A percentile compares a stretch with the other conserved stretches of the same genome.
These are phyloP conservation scores for Suhomyces kilbournensis DNA, from an alignment of 805 yeast genomes.

Conservation along the genomic window DNA sequence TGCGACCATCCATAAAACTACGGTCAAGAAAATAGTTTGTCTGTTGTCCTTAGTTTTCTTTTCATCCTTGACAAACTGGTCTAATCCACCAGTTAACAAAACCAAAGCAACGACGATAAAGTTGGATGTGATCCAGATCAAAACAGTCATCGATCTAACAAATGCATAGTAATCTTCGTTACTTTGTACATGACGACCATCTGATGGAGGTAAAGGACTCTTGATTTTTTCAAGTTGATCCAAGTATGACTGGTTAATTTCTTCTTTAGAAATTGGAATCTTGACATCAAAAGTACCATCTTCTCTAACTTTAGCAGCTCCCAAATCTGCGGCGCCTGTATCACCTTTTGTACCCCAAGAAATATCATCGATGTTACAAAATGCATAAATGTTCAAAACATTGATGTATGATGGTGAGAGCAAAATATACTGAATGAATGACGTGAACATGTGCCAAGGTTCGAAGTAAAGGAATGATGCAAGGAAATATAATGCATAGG, in stretches of 20 bases:
- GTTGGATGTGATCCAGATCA: slow-evolving; percentile 45
- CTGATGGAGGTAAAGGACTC: slow-evolving; percentile 36
- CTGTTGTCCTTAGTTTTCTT: slow-evolving; percentile 14
- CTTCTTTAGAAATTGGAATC: slow-evolving; percentile 46
- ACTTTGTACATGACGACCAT: slow-evolving; percentile 22
- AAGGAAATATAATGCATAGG: slow-evolving; percentile 59
- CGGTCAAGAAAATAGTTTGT: slow-evolving; percentile 45
- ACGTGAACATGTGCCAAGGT: slow-evolving; percentile 65
- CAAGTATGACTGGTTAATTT: slow-evolving; percentile 52
- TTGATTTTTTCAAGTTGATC: slow-evolving; percentile 53
- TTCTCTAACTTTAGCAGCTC: slow-evolving; percentile 50
- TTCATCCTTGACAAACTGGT: slow-evolving; percentile 31
- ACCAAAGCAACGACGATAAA: slow-evolving; percentile 41
- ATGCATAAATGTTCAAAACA: slow-evolving; percentile 62
- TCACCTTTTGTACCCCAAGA: slow-evolving; percentile 78
- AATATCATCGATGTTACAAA: slow-evolving; percentile 68
- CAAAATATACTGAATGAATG: slow-evolving; percentile 50
- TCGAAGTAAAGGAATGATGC: slow-evolving; percentile 59
- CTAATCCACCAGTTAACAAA: slow-evolving; percentile 43
- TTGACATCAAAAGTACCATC: slow-evolving; percentile 58
- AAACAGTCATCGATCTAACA: slow-evolving; percentile 44
- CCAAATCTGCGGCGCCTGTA: slow-evolving; percentile 55
- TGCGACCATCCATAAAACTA: slow-evolving; percentile 61
- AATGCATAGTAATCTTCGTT: slow-evolving; percentile 48
- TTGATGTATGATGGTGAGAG: slow-evolving; percentile 53